Base-by-base conservation (phyloP, 495 filamentous ascomycete species). In the Aspergillus bridgeri region DNA sequence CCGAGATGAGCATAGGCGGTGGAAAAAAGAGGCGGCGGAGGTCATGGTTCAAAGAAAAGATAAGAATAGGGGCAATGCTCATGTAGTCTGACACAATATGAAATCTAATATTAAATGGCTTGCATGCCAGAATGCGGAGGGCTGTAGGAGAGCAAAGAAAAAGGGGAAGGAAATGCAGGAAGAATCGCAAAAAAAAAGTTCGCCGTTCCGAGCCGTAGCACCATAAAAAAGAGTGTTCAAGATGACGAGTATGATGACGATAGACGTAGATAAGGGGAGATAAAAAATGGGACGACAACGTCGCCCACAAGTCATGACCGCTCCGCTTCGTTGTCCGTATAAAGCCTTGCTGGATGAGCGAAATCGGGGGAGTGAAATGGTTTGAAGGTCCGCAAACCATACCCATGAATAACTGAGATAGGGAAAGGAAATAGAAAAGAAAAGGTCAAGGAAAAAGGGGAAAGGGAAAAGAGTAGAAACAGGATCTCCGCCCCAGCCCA, bases 121-220 rank as follows among this genome's bases (percentile, higher is more conserved):
- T 13, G 64, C 62, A 69, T 59, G 71, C 62, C 73, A 64, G 60
- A 61, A 69, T 69, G 55, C 57, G 48, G 51, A 43, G 57, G 33
- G 52, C 52, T 51, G 51, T 48, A 54, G 44, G 23, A 57, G 27
- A 42, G 50, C 48, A 58, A 66, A 51, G 54, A 57, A 24, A 53
- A 64, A 53, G 61, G 59, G 61, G 53, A 57, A 54, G 24, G 56
- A 20, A 61, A 65, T 65, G 60, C n/a, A n/a, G 53, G 62, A 59
- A 61, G 63, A 60, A 66, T 56, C 67, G 53, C 59, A 62, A 63
- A 63, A 60, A 60, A 60, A 56, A 68, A 68, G 60, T 72, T 74
- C 69, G 74, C 71, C 74, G 68, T 73, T 74, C 71, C 68, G 64
- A 75, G 68, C 72, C 74, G 67, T 75, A 68, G 71, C 71, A 75